These are phyloP conservation scores for Magnolia officinalis DNA, from an alignment of 164 flowering plant genomes.

Conservation along the genomic window DNA sequence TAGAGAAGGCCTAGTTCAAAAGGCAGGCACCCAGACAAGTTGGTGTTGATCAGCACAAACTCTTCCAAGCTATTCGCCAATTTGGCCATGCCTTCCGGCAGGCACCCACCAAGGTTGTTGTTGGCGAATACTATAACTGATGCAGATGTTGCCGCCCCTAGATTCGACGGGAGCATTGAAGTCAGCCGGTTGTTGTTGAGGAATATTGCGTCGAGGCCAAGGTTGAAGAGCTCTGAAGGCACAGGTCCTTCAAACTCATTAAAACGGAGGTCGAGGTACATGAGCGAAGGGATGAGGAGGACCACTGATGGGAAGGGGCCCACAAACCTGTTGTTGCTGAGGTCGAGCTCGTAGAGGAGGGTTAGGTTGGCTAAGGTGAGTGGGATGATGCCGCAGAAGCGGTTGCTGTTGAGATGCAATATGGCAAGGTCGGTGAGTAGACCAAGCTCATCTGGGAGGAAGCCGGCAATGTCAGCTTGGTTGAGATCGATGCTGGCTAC, in stretches of 20 bases:
- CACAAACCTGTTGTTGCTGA: conserved; percentile 72
- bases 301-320: conserved; percentile 65
- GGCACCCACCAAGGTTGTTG: conserved; percentile 60
- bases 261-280: conserved; percentile 67
- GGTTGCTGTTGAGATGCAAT: conserved; percentile 67
- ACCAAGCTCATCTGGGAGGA: conserved; percentile 62
- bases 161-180: conserved; percentile 36
- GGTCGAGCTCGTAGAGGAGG: conserved; percentile 68
- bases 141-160: conserved; percentile 33
- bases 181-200: conserved; percentile 62
- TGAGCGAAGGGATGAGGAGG: conserved; percentile 53
- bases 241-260: conserved; percentile 79
- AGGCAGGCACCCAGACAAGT: conserved; percentile 62
- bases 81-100: conserved; percentile 55
- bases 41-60: conserved; percentile 53
- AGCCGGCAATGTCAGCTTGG: conserved; percentile 55
- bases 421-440: conserved; percentile 68
- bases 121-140: conserved; percentile 76
- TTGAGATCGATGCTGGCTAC: conserved; percentile 84
- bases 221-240: conserved; percentile 51
- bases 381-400: conserved; percentile 76
- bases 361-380: conserved; percentile 40
- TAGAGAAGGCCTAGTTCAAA: conserved; percentile 61
- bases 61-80: conserved; percentile 58
- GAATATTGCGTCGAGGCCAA: conserved; percentile 57